Base-by-base conservation (phyloP, 345 rosid genomes). In the Eucalyptus erythrocorys region DNA sequence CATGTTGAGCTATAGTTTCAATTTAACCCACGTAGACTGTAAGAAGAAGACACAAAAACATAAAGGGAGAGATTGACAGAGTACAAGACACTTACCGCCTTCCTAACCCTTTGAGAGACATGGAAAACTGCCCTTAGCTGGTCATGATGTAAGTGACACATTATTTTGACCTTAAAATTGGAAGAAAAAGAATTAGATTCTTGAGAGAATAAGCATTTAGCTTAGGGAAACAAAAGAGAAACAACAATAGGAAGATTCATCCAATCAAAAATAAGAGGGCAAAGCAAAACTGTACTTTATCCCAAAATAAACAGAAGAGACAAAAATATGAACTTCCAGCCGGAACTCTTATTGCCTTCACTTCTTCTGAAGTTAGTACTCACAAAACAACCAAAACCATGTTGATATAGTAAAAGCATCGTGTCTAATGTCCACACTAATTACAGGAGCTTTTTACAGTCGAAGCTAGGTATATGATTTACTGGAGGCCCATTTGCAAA, bases 81-180 rank as follows among this genome's bases (percentile, higher is more conserved):
- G 68, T 81, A 87, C 85, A 21, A 86, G 89, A 91, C 64, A 90
- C 98, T 90, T 93, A 97, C 99, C 88, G 99, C 99, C 87, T 87
- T 94, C 90, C 98, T 94, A 90, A 96, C 92, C 90, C 96, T 94
- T 86, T 90, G 94, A 53, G 98, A 96, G 84, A 96, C 99, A 92
- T 97, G 99, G 90, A 97, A 97, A 87, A 94, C 97, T 8, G 99
- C 95, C 92, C 91, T 94, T 89, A 97, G 93, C 91, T 97, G 97
- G 91, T 97, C 99, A 94, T 97, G 99, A 86, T 97, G 99, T 89
- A 97, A 90, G 94, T 96, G 97, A 88, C 99, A 96, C 14, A 97
- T 95, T 87, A 96, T 93, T 90, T 95, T 96, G 85, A 97, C 97
- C 99, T 97, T 42, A 91, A 94, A 43, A 87, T 86, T 81, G 32